These are phyloP conservation scores for Jackrogersella multiformis DNA, from an alignment of 495 filamentous ascomycete species.

Conservation along the genomic window DNA sequence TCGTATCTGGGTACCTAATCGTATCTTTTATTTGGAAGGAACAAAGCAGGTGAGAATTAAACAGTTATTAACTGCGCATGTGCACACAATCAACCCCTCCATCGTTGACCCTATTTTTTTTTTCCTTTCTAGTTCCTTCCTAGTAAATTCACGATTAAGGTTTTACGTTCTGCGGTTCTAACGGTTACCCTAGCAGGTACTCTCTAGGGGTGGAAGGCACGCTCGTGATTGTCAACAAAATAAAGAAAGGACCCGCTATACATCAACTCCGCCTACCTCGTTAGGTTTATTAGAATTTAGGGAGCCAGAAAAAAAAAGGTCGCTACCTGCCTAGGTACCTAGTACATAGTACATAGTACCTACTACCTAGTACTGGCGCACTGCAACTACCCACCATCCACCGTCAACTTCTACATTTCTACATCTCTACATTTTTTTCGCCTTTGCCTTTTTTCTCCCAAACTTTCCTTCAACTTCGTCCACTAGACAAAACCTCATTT, in stretches of 20 bases:
- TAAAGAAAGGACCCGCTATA: constrained; percentile 42
- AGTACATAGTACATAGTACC: no score
- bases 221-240: constrained; percentile 52
- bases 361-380: no score
- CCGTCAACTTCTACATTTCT: constrained; percentile 42
- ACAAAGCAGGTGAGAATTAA: not conserved
- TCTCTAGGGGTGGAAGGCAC: not conserved
- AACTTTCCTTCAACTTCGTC: constrained; percentile 31
- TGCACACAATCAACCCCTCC: constrained; percentile 15
- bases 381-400: constrained; percentile 40
- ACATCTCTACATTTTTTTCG: constrained; percentile 9
- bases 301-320: constrained; percentile 36
- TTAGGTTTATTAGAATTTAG: constrained; percentile 40
- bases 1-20: no score
- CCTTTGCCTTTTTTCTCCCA: constrained; percentile 35
- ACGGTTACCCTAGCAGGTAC: constrained; percentile 18
- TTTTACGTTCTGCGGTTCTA: not conserved
- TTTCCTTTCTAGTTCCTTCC: not conserved
- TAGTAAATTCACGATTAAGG: not conserved
- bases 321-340: no score
- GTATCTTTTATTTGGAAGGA: not conserved
- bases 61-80: not conserved
- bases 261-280: constrained; percentile 43
- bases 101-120: not conserved
- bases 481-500: constrained; percentile 32